Evolutionary conservation across 139 green algal species (phyloP), one percentile per base, ranked within the genome.

Genomic region (Gonium pectorale): DNA sequence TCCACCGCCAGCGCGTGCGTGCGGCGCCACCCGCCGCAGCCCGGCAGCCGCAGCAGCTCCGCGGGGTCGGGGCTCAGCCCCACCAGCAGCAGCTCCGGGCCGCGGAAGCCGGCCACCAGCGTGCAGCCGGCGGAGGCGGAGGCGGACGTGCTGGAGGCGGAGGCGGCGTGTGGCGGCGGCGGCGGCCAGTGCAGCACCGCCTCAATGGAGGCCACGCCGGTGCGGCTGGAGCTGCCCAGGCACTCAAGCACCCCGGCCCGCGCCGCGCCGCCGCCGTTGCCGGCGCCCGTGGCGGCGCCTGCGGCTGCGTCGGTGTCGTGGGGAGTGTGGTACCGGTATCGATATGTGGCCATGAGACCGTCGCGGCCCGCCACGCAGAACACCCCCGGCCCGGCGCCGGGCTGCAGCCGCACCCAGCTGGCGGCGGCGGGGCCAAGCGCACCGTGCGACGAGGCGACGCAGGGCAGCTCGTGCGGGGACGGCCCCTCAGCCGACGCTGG

Each of bases 361-460:
- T 83, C 77, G 17, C 77, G 29, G 27, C 77, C 77, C 43, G 77
- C 77, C n/a, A 44, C 77, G 21, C 38, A 8, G 44, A 83, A 83
- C 4, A 60, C 35, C 1, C 41, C 40, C 1, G 2, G 24, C 0
- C 27, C 35, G 73, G 4, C 73, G 29, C n/a, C n/a, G 24, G 21
- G 21, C 44, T 51, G 31, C 62, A 59, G 40, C 31, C 43, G 60
- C 19, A 83, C 77, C 77, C 77, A 83, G 77, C 77, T 83, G 43
- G 35, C 77, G 3, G 77, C 62, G 3, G 21, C 60, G 13, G 77
- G 43, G 0, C 77, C 77, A 40, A 83, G 22, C 21, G 77, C 77
- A 3, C 5, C 19, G 7, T 44, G 31, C 21, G 73, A 83, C 77
- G 73, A 60, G 31, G 77, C 77, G 21, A 72, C 31, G 24, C 62